phyloP scores from a whole-genome alignment of 192 early-diverging fungal genomes.

The Borealophlyctis nickersoniae region DNA sequence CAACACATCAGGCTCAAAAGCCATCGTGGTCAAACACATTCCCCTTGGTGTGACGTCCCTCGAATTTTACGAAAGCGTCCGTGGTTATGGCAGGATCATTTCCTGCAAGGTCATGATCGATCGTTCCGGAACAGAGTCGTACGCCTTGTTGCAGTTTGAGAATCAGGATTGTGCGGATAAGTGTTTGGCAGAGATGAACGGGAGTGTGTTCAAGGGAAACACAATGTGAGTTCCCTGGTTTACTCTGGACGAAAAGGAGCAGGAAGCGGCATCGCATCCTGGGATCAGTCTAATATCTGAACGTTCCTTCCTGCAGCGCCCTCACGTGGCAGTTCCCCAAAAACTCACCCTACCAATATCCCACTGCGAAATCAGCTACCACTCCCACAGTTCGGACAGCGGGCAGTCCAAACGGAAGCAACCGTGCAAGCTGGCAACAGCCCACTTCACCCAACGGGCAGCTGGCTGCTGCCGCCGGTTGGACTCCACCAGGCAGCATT shows the following conservation, averaged over 20 bases:
- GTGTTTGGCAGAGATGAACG: constrained; percentile 46
- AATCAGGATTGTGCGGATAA: constrained; percentile 46
- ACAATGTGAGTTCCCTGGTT: constrained; percentile 31
- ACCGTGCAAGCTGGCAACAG: not conserved
- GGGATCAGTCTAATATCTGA: no score
- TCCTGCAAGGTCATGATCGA: constrained; percentile 54
- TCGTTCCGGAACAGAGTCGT: constrained; percentile 41
- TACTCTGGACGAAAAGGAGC: not conserved
- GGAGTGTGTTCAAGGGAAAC: constrained; percentile 28
- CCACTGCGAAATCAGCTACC: constrained; percentile 14
- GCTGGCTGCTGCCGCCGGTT: not conserved
- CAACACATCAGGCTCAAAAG: constrained; percentile 49
- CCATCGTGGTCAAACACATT: constrained; percentile 47
- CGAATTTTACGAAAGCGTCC: constrained; percentile 41
- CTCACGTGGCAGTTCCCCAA: constrained; percentile 49
- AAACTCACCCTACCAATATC: constrained; percentile 49
- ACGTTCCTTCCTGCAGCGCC: constrained; percentile 15
- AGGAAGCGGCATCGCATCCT: not conserved
- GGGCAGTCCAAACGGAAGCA: not conserved
- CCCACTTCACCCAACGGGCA: not conserved
- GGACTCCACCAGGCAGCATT: not conserved
- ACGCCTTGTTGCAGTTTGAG: constrained; percentile 51
- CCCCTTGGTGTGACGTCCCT: constrained; percentile 43
- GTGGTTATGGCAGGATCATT: constrained; percentile 45
- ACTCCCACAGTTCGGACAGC: not conserved